Percentiles rank a stretch among this genome's conserved stretches.
These are phyloP conservation scores for Vigna radiata DNA, from an alignment of 306 rosid genomes.

Conservation along the genomic window DNA sequence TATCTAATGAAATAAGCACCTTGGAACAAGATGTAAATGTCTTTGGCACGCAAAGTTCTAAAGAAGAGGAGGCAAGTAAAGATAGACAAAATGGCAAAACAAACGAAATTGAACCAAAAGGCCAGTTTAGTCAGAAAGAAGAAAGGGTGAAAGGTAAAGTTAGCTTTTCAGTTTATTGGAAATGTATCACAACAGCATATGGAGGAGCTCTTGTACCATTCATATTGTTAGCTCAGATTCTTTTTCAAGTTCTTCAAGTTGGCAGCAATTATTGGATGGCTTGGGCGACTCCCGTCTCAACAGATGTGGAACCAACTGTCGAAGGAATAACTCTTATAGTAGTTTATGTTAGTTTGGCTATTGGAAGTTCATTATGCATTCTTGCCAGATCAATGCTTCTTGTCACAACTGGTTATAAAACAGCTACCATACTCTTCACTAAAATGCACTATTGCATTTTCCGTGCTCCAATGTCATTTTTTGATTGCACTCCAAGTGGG, in stretches of 20 bases:
- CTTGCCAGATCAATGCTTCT: conserved; percentile 59
- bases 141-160: conserved; percentile 91
- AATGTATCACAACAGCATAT: conserved; percentile 70
- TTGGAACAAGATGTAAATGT: conserved; percentile 42
- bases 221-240: conserved; percentile 66
- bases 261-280: conserved; percentile 97
- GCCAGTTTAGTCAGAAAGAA: conserved; percentile 87
- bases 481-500: conserved; percentile 90
- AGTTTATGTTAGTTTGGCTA: conserved; percentile 71
- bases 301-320: conserved; percentile 60
- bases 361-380: conserved; percentile 71
- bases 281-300: conserved; percentile 83
- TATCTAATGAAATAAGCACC: conserved; percentile 40
- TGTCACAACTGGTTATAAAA: conserved; percentile 67
- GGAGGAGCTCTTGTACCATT: conserved; percentile 88
- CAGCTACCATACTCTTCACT: conserved; percentile 75
- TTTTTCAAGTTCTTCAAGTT: conserved; percentile 80
- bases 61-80: conserved; percentile 44
- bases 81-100: conserved; percentile 49
- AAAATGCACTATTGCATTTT: conserved; percentile 83
- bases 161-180: conserved; percentile 76
- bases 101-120: conserved; percentile 48
- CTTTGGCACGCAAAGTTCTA: conserved; percentile 38
- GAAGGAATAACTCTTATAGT: conserved; percentile 53
- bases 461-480: conserved; percentile 90